Evolutionary conservation across 805 yeast genomes (phyloP).

Genomic region (Diddensiella santjacobensis): DNA sequence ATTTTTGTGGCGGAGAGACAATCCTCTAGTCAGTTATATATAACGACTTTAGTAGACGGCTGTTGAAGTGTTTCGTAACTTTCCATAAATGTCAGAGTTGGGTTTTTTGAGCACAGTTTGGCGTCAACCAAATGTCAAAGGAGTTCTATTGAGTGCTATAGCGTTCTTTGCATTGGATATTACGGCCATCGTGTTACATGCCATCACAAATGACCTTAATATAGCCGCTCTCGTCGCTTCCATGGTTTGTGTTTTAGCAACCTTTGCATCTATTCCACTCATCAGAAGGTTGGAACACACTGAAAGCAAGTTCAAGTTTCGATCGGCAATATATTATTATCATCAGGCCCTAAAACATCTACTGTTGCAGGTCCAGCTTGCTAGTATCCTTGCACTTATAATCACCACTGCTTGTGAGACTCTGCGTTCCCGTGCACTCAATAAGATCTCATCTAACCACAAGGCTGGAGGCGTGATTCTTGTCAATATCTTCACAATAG

Average conservation of each 20-base stretch:
- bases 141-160: not conserved
- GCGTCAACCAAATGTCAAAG: too few relatives aligned
- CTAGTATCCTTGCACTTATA: not conserved
- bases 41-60: too few relatives aligned
- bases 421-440: not conserved
- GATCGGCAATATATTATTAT: not conserved
- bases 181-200: not conserved
- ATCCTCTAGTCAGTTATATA: too few relatives aligned
- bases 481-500: not conserved
- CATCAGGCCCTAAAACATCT: not conserved
- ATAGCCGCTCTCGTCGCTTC: not conserved
- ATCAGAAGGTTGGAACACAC: not conserved
- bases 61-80: too few relatives aligned
- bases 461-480: not conserved
- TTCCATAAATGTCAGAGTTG: too few relatives aligned
- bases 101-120: too few relatives aligned
- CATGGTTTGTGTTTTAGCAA: not conserved
- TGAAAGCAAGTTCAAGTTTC: not conserved
- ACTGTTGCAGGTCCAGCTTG: not conserved
- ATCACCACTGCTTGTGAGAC: not conserved
- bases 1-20: too few relatives aligned
- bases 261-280: not conserved
- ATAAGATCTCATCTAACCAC: not conserved
- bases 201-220: not conserved
- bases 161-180: not conserved